Evolutionary conservation across 1,284 basidiomycete genomes (phyloP), one percentile per base, ranked within the genome.

Genomic region (Ganoderma multipileum): DNA sequence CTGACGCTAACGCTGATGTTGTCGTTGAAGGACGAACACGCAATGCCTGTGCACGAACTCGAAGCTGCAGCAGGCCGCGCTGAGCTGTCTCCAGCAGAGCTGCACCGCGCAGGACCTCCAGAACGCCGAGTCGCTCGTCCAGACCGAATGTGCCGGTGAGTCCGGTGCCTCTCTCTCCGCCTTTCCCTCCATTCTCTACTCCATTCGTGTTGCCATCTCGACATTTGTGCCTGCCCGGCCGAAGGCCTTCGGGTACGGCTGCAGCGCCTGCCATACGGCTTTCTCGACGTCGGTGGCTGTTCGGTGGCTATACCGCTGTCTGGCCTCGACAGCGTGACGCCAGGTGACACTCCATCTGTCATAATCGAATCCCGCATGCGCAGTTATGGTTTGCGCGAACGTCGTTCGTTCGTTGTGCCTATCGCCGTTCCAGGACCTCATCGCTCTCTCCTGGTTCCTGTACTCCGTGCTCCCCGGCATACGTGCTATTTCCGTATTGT

Each of bases 21-120:
- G 28, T 0, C 33, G 9, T 20, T 18, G 9, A 23, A 60, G 58
- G 36, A 39, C 36, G 26, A 38, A 41, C 23, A 60, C 58, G 23
- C 23, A 39, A 7, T 60, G 58, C 7, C 38, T 60, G 3, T 60
- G 58, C 58, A 60, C 58, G 20, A 42, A 60, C 36, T 39, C 58
- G 23, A 18, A n/a, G 38, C 58, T 60, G 6, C 58, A 60, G 58
- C 58, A 60, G 58, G 36, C 9, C 8, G 58, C 58, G 36, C 23
- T 60, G n/a, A 39, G 2, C n/a, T 60, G 58, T 28, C 58, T 60
- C 14, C 38, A 60, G 23, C n/a, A n/a, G 58, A 60, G 38, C 23
- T 60, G 58, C 58, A 60, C 58, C 38, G 58, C 58, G 12, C 58
- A 60, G 38, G 58, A 60, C 38, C 58, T 39, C 14, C 58, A 60